Conservation (phyloP, 805 yeast species). For the Blastobotrys terrestris region DNA sequence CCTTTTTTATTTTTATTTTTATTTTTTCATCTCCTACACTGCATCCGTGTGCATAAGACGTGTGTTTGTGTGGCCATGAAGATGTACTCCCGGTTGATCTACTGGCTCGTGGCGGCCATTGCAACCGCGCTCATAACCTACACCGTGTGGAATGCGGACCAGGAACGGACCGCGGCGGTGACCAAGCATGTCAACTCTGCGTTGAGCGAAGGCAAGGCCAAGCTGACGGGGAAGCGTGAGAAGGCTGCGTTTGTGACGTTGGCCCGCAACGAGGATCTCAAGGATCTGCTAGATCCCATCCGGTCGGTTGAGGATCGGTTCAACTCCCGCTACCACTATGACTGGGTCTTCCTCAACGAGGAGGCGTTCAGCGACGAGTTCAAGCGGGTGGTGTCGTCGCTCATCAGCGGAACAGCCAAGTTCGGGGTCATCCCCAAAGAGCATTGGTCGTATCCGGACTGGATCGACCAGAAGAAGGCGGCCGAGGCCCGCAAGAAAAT, state of each 20-base stretch:
- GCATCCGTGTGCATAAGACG: background rate
- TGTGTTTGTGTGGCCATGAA: background rate
- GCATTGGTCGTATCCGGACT: constrained; percentile 66
- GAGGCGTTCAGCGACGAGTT: constrained; percentile 55
- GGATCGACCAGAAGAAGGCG: constrained; percentile 52
- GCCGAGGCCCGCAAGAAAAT: constrained; percentile 40
- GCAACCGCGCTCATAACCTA: background rate
- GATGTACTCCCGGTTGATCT: constrained; percentile 3
- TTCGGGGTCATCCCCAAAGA: constrained; percentile 57
- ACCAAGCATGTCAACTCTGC: background rate
- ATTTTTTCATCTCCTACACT: background rate
- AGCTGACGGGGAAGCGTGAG: constrained; percentile 11
- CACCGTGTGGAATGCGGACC: constrained; percentile 5
- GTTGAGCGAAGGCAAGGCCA: background rate
- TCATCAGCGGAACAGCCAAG: constrained; percentile 54
- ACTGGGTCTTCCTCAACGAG: constrained; percentile 77
- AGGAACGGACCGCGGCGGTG: background rate
- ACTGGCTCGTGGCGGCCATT: constrained; percentile 7
- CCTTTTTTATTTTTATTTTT: background rate
- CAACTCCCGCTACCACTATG: constrained; percentile 57
- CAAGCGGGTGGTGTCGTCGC: constrained; percentile 39
- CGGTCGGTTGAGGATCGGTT: constrained; percentile 61
- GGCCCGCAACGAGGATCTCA: constrained; percentile 62
- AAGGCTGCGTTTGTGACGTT: constrained; percentile 66
- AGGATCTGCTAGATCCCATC: constrained; percentile 50